Evolutionary conservation across 2,329 filamentous ascomycete genomes (phyloP).

Genomic region (Thelonectria blattea): DNA sequence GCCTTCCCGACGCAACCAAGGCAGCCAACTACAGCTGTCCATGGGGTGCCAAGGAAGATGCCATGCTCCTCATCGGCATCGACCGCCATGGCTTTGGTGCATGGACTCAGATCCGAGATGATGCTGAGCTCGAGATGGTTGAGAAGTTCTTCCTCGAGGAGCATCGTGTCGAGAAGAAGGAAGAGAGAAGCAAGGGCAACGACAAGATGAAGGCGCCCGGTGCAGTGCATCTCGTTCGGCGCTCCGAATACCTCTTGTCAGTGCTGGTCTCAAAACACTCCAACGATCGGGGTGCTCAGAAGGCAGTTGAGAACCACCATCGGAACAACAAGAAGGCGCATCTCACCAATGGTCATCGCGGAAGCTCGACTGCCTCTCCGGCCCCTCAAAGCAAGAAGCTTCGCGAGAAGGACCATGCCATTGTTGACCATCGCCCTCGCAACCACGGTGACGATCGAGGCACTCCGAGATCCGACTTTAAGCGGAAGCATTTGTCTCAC

Average conservation of each 20-base stretch:
- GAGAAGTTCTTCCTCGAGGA: constrained; percentile 98
- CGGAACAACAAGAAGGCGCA: constrained; percentile 82
- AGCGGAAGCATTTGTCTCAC: constrained; percentile 64
- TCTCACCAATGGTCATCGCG: constrained; percentile 65
- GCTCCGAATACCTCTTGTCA: constrained; percentile 94
- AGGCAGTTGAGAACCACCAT: constrained; percentile 88
- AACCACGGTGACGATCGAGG: constrained; percentile 59
- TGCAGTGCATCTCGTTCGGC: constrained; percentile 94
- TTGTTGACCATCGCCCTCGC: constrained; percentile 57
- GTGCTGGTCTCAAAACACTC: constrained; percentile 87
- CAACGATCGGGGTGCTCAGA: constrained; percentile 75
- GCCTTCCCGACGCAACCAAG: constrained; percentile 90
- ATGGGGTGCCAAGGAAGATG: constrained; percentile 93
- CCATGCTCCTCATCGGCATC: constrained; percentile 95
- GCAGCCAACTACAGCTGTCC: constrained; percentile 87
- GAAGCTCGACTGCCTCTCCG: constrained; percentile 73
- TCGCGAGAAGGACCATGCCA: constrained; percentile 54
- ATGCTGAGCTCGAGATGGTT: constrained; percentile 80
- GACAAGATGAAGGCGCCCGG: constrained; percentile 89
- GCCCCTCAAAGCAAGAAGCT: constrained; percentile 60
- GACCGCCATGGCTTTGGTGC: constrained; percentile 93
- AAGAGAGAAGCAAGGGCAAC: constrained; percentile 80
- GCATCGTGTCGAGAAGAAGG: constrained; percentile 97
- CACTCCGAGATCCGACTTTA: constrained; percentile 60
- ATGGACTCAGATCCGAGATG: constrained; percentile 93